Evolutionary conservation across 176 grass and related monocot genomes (phyloP).

Genomic region (Musa troglodytarum): DNA sequence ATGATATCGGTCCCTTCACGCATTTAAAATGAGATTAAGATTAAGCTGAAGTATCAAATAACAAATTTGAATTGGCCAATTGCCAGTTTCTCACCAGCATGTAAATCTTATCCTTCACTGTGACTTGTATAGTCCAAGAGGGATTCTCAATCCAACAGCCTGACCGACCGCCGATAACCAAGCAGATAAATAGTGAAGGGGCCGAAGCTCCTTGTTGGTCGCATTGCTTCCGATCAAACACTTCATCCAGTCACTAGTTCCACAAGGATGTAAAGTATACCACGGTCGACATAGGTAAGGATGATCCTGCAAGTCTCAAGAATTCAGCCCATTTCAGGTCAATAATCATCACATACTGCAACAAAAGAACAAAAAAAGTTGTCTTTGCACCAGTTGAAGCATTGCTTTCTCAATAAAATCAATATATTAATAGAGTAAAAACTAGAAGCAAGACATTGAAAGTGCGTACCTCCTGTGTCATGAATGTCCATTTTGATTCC

Average conservation of each 20-base stretch:
- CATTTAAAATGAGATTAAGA: no score
- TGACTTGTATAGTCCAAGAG: constrained; percentile 43
- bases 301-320: constrained; percentile 56
- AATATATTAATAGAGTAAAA: neutral
- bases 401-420: neutral
- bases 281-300: constrained; percentile 72
- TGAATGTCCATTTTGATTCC: constrained; percentile 86
- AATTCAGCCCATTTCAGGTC: neutral
- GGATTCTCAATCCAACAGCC: constrained; percentile 65
- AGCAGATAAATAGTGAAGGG: constrained; percentile 50
- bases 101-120: neutral
- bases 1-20: no score
- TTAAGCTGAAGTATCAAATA: no score
- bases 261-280: constrained; percentile 88
- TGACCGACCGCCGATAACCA: constrained; percentile 82
- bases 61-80: no score
- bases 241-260: constrained; percentile 82
- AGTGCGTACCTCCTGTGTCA: constrained; percentile 70
- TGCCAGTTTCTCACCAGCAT: no score
- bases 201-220: constrained; percentile 4
- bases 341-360: neutral
- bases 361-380: neutral
- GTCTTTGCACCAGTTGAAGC: neutral
- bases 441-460: neutral
- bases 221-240: constrained; percentile 36